phyloP scores from a whole-genome alignment of 345 rosid genomes.

The Brassica rapa region DNA sequence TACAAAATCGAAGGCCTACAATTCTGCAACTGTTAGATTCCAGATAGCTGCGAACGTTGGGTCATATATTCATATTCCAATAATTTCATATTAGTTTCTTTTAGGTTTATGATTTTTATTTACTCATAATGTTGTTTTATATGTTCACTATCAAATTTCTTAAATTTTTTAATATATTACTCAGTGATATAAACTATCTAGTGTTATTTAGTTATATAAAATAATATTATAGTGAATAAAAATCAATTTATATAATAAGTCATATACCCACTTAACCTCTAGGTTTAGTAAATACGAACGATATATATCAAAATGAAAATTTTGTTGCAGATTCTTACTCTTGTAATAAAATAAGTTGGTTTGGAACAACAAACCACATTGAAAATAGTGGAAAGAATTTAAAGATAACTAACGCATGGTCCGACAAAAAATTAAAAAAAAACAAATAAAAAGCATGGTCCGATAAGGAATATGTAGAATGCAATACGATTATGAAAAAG shows the following conservation, averaged over 20 bases:
- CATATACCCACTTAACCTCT: neutral
- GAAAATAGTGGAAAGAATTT: neutral
- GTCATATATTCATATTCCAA: conserved; percentile 13
- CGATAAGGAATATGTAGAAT: conserved; percentile 18
- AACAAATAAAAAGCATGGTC: conserved; percentile 8
- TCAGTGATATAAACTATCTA: neutral
- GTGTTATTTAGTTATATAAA: neutral
- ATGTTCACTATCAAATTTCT: neutral
- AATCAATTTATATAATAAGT: neutral
- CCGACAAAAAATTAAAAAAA: neutral
- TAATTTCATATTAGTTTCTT: conserved; percentile 1
- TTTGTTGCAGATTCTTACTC: neutral
- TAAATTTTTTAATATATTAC: neutral
- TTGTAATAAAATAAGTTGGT: neutral
- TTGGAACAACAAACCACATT: neutral
- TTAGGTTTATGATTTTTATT: conserved; percentile 5
- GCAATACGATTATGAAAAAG: neutral
- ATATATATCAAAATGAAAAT: neutral
- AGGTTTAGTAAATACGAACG: neutral
- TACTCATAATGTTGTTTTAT: neutral
- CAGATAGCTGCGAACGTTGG: conserved; percentile 23
- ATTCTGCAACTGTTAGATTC: conserved; percentile 34
- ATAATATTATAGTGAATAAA: neutral
- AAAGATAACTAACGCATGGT: conserved; percentile 28
- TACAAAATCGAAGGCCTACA: conserved; percentile 38